These are phyloP conservation scores for Calocera viscosa DNA, from an alignment of 768 basidiomycete species.

Conservation along the genomic window DNA sequence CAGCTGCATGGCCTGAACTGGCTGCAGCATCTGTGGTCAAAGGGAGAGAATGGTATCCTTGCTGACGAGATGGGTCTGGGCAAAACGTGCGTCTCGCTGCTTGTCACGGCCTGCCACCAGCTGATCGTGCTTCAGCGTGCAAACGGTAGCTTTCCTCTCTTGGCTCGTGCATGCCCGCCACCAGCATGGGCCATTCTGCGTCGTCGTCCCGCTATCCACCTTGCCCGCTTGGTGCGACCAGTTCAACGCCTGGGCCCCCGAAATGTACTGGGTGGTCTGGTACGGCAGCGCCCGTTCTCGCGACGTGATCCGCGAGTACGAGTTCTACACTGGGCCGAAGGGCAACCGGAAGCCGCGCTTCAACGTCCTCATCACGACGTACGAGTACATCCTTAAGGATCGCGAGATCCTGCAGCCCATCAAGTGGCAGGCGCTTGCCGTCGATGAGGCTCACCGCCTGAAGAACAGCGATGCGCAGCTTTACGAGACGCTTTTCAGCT, in stretches of 20 bases:
- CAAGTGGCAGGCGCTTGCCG: slow-evolving; percentile 94
- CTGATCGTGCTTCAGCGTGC: slow-evolving; percentile 44
- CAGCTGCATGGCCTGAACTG: slow-evolving; percentile 96
- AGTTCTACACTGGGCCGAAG: slow-evolving; percentile 47
- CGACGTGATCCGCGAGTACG: slow-evolving; percentile 80
- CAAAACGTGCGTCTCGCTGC: slow-evolving; percentile 45
- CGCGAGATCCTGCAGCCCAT: slow-evolving; percentile 77
- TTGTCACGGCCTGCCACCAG: not conserved
- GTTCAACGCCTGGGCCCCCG: slow-evolving; percentile 89
- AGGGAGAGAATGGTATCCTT: slow-evolving; percentile 90
- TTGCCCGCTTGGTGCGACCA: slow-evolving; percentile 97
- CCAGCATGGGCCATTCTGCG: slow-evolving; percentile 93
- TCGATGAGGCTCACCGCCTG: slow-evolving; percentile 95
- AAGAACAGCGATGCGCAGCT: slow-evolving; percentile 97
- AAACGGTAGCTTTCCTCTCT: slow-evolving; percentile 88
- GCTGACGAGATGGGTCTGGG: slow-evolving; percentile 99
- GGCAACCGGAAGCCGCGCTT: slow-evolving; percentile 51
- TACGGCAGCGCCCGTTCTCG: slow-evolving; percentile 80
- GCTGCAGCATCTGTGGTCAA: slow-evolving; percentile 93
- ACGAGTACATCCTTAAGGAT: slow-evolving; percentile 88
- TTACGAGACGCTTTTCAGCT: slow-evolving; percentile 84
- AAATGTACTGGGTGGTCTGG: slow-evolving; percentile 92
- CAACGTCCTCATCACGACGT: slow-evolving; percentile 94
- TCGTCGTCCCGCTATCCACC: slow-evolving; percentile 95
- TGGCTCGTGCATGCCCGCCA: slow-evolving; percentile 85